Evolutionary conservation across 2,329 filamentous ascomycete genomes (phyloP), one percentile per base, ranked within the genome.

Genomic region (Septoria linicola): DNA sequence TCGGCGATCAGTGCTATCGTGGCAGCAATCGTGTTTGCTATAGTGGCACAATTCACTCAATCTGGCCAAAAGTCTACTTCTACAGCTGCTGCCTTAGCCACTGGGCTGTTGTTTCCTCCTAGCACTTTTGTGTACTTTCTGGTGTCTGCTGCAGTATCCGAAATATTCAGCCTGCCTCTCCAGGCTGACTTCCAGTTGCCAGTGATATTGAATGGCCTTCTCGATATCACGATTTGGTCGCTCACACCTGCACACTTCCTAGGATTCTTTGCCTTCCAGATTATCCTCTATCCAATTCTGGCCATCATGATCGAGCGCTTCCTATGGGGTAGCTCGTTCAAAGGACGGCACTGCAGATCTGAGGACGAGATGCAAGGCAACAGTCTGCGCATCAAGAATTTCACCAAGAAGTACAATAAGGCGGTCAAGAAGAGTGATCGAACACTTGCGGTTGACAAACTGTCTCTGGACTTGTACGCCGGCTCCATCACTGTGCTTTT

Each of bases 71-170:
- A 78, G 0, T 77, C 76, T 1, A 81, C 82, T 6, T 74, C 70
- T 14, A 86, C 82, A 1, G 81, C 73, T 2, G 76, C 82, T 0
- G 86, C 91, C 3, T 78, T 80, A 4, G 73, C 87, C 3, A 76
- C 95, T 8, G 85, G 85, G 50, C 67, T 93, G 4, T 70, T 96
- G 0, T 96, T 96, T 65, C 80, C 88, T 0, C 87, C 90, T 0
- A 91, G 89, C 75, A 90, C 88, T 61, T 95, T 89, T 64, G 85
- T 92, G 14, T 91, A 84, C 67, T 92, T 90, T 63, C 82, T 86
- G 8, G 82, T 86, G n/a, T 81, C 49, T 10, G 54, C 41, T 13
- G 54, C 57, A 7, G 51, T 59, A 10, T 41, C 54, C 4, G 54
- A 59, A 35, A 57, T 59, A 37, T 59, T 59, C 45, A 51, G 51